These are phyloP conservation scores for Helianthus tuberosus DNA, from an alignment of 129 eudicot species.

Conservation along the genomic window DNA sequence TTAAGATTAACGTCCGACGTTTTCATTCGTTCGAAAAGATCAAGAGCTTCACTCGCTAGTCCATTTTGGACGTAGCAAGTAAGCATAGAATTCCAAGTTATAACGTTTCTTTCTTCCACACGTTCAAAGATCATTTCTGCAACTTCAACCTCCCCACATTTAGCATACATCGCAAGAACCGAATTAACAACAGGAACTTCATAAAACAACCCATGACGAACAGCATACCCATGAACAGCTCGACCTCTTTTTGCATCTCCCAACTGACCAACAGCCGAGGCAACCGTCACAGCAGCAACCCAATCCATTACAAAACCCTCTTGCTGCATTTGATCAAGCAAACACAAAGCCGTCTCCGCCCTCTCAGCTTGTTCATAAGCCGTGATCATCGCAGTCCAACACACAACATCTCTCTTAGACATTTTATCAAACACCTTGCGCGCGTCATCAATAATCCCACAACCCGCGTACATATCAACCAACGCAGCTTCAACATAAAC, in stretches of 20 bases:
- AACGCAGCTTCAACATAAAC: constrained; percentile 58
- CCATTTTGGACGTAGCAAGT: constrained; percentile 38
- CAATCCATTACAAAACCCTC: constrained; percentile 42
- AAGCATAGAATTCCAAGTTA: constrained; percentile 43
- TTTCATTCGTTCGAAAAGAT: constrained; percentile 40
- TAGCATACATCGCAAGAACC: constrained; percentile 49
- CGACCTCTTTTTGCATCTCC: constrained; percentile 22
- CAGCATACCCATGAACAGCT: constrained; percentile 42
- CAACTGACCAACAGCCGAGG: constrained; percentile 43
- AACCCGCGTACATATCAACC: constrained; percentile 54
- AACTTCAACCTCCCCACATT: constrained; percentile 40
- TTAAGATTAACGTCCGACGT: constrained; percentile 22
- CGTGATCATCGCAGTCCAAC: constrained; percentile 66
- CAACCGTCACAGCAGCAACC: constrained; percentile 44
- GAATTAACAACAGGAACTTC: constrained; percentile 49
- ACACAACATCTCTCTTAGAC: constrained; percentile 55
- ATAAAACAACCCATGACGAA: constrained; percentile 19
- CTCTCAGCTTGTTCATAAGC: constrained; percentile 45
- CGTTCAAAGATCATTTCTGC: constrained; percentile 32
- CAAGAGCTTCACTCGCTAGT: constrained; percentile 48
- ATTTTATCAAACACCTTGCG: constrained; percentile 61
- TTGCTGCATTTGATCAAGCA: constrained; percentile 46
- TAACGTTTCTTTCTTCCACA: constrained; percentile 13
- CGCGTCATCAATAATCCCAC: constrained; percentile 40
- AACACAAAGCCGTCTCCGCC: constrained; percentile 35